A percentile compares a stretch with the other conserved stretches of the same genome.
Conservation (phyloP, 129 eudicot species). For the Flaveria robusta region DNA sequence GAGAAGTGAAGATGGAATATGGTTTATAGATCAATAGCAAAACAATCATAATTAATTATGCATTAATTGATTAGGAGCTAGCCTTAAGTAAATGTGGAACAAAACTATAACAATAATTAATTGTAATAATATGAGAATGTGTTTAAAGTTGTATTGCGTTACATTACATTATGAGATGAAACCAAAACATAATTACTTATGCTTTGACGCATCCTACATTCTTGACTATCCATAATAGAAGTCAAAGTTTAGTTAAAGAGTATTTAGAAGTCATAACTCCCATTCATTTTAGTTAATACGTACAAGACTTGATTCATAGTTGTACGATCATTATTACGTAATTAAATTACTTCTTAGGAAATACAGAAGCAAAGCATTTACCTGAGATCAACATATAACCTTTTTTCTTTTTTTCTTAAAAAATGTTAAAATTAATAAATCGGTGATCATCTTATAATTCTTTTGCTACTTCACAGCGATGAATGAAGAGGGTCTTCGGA, state of each 20-base stretch:
- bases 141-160: slow-evolving; percentile 44
- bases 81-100: slow-evolving; percentile 30
- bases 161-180: slow-evolving; percentile 43
- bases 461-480: no score
- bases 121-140: slow-evolving; percentile 34
- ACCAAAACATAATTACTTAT: slow-evolving; percentile 37
- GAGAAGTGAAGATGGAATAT: slow-evolving; percentile 22
- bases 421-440: neutral
- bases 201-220: slow-evolving; percentile 39
- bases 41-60: slow-evolving; percentile 44
- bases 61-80: slow-evolving; percentile 37
- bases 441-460: no score
- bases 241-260: slow-evolving; percentile 39
- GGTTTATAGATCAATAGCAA: slow-evolving; percentile 30
- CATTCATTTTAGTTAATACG: slow-evolving; percentile 32
- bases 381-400: neutral
- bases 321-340: slow-evolving; percentile 12
- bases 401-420: neutral
- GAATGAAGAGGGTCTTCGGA: no score
- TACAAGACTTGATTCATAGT: slow-evolving; percentile 24
- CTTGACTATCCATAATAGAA: slow-evolving; percentile 33
- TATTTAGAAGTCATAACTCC: slow-evolving; percentile 31
- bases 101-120: slow-evolving; percentile 42
- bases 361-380: neutral
- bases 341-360: neutral